These are phyloP conservation scores for Debaryomyces singareniensis DNA, from an alignment of 1,139 yeast genomes.

Conservation along the genomic window DNA sequence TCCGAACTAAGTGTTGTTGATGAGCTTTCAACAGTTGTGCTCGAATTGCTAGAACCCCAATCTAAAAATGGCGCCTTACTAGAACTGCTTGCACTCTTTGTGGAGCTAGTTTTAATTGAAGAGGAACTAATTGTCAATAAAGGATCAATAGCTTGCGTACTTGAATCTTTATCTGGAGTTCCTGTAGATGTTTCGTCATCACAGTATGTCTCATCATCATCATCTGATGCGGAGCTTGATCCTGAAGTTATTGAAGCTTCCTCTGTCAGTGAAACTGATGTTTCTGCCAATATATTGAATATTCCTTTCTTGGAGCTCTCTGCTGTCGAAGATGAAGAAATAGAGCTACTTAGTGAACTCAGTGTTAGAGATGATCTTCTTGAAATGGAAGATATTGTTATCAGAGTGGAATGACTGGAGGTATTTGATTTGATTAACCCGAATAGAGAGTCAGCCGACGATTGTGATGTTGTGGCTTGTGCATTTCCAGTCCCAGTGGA, in stretches of 20 bases:
- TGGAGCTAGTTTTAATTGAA: not conserved
- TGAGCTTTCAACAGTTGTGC: not conserved
- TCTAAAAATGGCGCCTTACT: too few species aligned
- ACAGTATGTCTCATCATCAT: conserved; percentile 3
- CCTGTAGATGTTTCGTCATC: conserved; percentile 2
- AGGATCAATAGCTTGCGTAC: not conserved
- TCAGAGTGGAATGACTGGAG: too few species aligned
- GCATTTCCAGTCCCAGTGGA: too few species aligned
- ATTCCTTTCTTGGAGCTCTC: not conserved
- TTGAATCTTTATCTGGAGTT: not conserved
- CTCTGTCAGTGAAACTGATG: conserved; percentile 5
- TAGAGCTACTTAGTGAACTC: not conserved
- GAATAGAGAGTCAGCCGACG: too few species aligned
- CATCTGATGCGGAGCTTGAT: not conserved
- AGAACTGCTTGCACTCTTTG: too few species aligned
- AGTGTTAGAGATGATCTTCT: not conserved
- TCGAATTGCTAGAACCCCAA: too few species aligned
- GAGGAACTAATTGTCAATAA: not conserved
- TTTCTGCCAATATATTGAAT: not conserved
- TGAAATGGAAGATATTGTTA: not conserved
- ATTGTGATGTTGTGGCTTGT: too few species aligned
- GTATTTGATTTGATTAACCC: too few species aligned
- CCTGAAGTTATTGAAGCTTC: not conserved
- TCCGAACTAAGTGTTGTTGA: conserved; percentile 3
- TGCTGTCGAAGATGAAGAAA: not conserved